Percentiles rank a stretch among this genome's conserved stretches.
phyloP scores from a whole-genome alignment of 2,329 filamentous ascomycete genomes.

The Microdochium nivale region DNA sequence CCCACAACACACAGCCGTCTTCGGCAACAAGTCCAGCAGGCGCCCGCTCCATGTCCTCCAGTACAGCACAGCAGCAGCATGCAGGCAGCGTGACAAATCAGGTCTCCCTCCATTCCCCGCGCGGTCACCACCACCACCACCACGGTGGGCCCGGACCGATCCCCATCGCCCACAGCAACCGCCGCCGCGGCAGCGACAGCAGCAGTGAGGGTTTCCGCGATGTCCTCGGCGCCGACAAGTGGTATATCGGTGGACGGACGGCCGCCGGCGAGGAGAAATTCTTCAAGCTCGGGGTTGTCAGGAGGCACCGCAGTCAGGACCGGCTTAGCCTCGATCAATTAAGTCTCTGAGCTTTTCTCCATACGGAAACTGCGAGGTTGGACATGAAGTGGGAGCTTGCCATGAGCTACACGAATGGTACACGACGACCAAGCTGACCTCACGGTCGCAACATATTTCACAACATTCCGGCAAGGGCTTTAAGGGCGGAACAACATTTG shows the following conservation, averaged over 20 bases:
- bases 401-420: too few relatives aligned
- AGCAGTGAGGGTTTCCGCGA: conserved; percentile 70
- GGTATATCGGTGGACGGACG: conserved; percentile 73
- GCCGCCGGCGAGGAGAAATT: conserved; percentile 71
- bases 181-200: conserved; percentile 64
- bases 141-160: conserved; percentile 14
- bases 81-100: conserved; percentile 19
- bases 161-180: conserved; percentile 15
- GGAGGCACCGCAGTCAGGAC: conserved; percentile 64
- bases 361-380: too few relatives aligned
- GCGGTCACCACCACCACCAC: conserved; percentile 8
- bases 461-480: too few relatives aligned
- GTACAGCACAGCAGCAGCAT: conserved; percentile 8
- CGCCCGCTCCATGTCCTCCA: conserved; percentile 13
- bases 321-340: conserved; percentile 66
- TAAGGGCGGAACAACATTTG: too few relatives aligned
- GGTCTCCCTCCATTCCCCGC: conserved; percentile 19
- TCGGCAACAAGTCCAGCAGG: conserved; percentile 3
- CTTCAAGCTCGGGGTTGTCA: conserved; percentile 72
- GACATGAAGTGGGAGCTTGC: too few relatives aligned
- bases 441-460: too few relatives aligned
- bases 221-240: conserved; percentile 63
- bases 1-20: conserved; percentile 9
- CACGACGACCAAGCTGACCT: too few relatives aligned
- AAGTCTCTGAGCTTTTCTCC: conserved; percentile 60